A percentile compares a stretch with the other conserved stretches of the same genome.
These are phyloP conservation scores for Linnemannia exigua DNA, from an alignment of 192 early-diverging fungal genomes.

Conservation along the genomic window DNA sequence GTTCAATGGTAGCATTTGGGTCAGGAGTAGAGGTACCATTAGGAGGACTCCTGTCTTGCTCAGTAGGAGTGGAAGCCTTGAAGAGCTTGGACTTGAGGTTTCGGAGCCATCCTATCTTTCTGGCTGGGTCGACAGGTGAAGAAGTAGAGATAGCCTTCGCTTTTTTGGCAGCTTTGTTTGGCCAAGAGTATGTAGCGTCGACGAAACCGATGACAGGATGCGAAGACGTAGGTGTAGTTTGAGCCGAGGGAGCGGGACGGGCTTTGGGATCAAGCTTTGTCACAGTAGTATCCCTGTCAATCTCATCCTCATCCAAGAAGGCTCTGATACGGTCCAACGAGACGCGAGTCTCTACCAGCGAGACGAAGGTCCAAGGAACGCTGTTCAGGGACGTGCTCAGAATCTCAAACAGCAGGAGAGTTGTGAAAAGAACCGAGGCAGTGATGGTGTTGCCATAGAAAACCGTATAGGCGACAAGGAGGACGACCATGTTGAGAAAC, in stretches of 20 bases:
- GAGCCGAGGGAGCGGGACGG: conserved; percentile 19
- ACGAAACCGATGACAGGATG: conserved; percentile 68
- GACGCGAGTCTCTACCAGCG: conserved; percentile 57
- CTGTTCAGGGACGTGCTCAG: conserved; percentile 71
- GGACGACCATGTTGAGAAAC: conserved; percentile 67
- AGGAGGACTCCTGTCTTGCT: conserved; percentile 34
- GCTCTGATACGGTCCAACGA: neutral
- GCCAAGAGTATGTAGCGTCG: conserved; percentile 74
- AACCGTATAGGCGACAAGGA: conserved; percentile 68
- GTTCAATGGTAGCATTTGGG: conserved; percentile 7
- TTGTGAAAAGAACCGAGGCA: conserved; percentile 60
- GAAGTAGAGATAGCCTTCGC: conserved; percentile 47
- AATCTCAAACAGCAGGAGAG: conserved; percentile 74
- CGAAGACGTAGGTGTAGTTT: neutral
- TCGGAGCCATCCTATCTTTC: conserved; percentile 12
- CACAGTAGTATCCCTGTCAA: conserved; percentile 2
- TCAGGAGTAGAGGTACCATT: conserved; percentile 58
- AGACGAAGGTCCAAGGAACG: conserved; percentile 65
- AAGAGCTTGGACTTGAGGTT: neutral
- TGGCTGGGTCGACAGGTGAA: conserved; percentile 23
- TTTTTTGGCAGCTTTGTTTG: no score
- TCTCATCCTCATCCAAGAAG: neutral
- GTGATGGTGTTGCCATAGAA: conserved; percentile 58
- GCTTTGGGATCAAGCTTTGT: conserved; percentile 66
- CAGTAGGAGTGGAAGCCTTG: conserved; percentile 55